phyloP scores from a whole-genome alignment of 306 rosid genomes.

The Medicago lupulina region DNA sequence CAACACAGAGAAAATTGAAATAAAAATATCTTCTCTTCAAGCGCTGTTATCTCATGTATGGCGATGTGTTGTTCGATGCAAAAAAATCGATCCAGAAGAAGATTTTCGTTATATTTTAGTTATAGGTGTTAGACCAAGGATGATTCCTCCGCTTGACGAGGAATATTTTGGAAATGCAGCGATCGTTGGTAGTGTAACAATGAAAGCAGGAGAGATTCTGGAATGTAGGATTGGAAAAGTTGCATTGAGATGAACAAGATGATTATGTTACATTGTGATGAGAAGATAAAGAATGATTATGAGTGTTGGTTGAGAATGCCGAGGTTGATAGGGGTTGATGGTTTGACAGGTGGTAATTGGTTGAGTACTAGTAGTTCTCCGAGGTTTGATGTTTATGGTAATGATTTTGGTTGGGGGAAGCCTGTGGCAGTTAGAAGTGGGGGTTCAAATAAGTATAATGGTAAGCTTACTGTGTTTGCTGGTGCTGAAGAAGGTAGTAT shows the following conservation, averaged over 20 bases:
- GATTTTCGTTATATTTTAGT: neutral
- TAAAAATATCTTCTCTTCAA: constrained; percentile 56
- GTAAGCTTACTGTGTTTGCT: constrained; percentile 41
- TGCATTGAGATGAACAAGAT: constrained; percentile 48
- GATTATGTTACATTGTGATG: constrained; percentile 38
- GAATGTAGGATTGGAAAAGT: constrained; percentile 40
- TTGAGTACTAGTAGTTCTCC: constrained; percentile 49
- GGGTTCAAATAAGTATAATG: constrained; percentile 26
- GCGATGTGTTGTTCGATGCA: constrained; percentile 38
- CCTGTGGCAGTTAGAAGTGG: constrained; percentile 55
- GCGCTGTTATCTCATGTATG: constrained; percentile 51
- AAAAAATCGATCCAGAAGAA: constrained; percentile 25
- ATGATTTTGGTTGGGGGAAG: constrained; percentile 57
- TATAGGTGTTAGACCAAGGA: constrained; percentile 39
- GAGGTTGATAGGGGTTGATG: accelerated
- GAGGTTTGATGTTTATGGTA: constrained; percentile 50
- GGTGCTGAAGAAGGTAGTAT: constrained; percentile 59
- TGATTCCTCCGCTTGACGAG: constrained; percentile 41
- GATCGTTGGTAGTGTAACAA: neutral
- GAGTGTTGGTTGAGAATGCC: constrained; percentile 50
- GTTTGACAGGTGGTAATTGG: neutral
- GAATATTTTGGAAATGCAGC: constrained; percentile 47
- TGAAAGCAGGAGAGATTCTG: constrained; percentile 46
- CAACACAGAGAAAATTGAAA: constrained; percentile 6
- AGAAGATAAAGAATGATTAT: neutral